Evolutionary conservation across 441 rosid species (phyloP), one percentile per base, ranked within the genome.

Genomic region (Erysimum pusillum): DNA sequence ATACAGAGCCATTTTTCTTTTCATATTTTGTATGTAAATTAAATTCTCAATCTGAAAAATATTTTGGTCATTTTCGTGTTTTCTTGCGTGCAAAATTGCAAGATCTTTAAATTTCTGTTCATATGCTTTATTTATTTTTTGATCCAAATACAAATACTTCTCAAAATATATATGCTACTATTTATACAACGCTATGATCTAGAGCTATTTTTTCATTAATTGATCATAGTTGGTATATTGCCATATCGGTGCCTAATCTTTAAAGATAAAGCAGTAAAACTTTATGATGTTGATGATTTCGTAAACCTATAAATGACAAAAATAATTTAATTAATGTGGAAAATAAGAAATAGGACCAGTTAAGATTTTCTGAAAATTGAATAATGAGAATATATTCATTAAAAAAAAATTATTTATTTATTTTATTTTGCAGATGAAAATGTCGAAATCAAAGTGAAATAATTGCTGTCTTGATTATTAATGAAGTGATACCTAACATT

Each of bases 11-110:
- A 22, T 38, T 67, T 34, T 57, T 15, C 25, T 59, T 59, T 57
- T 11, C 73, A 20, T 59, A 7, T 71, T 41, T 68, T 66, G 73
- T 66, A 39, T 58, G 69, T 71, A 32, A 48, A 5, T 14, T 7
- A 66, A 17, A 52, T 15, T 65, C 13, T 51, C 25, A 58, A 46
- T 63, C 39, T 18, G 25, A 15, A 53, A 22, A 1, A 14, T 4
- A 7, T 60, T 52, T 68, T 61, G 56, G 7, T 17, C 3, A 68
- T 8, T 18, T 42, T 35, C 5, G 22, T 53, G 9, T 39, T 67
- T 59, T 52, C 57, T 76, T 76, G 32, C 48, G 15, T 12, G 7
- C 32, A 9, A 53, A 53, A 14, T 32, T 41, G 57, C 63, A 76
- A 68, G 22, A 61, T 52, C 32, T 18, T 38, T 15, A 14, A 10